Conservation (phyloP, 805 yeast genomes). For the Blastobotrys peoriensis region DNA sequence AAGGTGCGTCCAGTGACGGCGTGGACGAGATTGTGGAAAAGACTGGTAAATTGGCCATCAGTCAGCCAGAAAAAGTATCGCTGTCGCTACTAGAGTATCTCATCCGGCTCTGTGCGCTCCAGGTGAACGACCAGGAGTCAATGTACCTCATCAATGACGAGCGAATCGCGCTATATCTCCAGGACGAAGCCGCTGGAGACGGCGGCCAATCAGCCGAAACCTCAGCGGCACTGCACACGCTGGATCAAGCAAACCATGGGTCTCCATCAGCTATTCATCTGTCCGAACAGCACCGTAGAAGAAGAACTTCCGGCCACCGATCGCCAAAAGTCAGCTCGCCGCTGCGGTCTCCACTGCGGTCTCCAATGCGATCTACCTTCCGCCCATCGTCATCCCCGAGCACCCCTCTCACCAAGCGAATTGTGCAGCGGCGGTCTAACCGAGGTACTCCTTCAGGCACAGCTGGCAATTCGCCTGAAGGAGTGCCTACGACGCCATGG, state of each 20-base stretch:
- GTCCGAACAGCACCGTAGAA: conserved; percentile 3
- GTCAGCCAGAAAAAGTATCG: conserved; percentile 25
- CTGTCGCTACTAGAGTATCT: conserved; percentile 60
- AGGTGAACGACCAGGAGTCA: conserved; percentile 51
- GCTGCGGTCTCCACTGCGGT: neutral
- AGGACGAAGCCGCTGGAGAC: conserved; percentile 41
- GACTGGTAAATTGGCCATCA: conserved; percentile 7
- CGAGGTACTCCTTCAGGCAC: neutral
- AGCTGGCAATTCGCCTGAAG: neutral
- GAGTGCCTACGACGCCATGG: conserved; percentile 26
- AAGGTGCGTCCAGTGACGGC: neutral
- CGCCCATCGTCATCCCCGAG: neutral
- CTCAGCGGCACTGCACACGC: neutral
- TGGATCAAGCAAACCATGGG: neutral
- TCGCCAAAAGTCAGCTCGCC: neutral
- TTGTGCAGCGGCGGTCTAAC: conserved; percentile 1
- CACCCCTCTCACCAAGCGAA: neutral
- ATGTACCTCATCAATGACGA: conserved; percentile 59
- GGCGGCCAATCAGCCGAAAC: neutral
- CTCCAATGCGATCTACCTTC: neutral
- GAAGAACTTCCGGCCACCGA: conserved; percentile 1
- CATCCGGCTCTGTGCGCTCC: conserved; percentile 53
- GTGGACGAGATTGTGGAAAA: conserved; percentile 13
- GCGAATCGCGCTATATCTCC: conserved; percentile 51
- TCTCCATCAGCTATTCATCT: neutral